phyloP scores from a whole-genome alignment of 805 yeast genomes.

The Lachancea lanzarotensis region DNA sequence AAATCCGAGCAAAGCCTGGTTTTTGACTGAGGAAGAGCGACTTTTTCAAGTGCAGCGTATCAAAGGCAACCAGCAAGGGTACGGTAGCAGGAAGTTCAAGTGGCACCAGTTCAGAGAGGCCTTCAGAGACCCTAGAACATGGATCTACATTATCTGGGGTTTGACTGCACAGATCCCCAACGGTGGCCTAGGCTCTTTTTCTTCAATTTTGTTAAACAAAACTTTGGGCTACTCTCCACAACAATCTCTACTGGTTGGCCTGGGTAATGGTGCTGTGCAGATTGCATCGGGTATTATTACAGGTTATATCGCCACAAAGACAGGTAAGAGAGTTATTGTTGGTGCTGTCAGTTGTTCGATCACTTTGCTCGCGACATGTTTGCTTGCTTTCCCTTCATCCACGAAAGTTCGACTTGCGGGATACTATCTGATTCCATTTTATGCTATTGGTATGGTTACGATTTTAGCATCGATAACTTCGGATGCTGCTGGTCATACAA shows the following conservation, averaged over 20 bases:
- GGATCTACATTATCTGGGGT: constrained; percentile 39
- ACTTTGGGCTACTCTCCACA: constrained; percentile 7
- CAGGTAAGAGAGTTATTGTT: constrained; percentile 26
- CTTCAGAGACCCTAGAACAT: constrained; percentile 42
- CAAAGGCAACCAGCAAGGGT: constrained; percentile 50
- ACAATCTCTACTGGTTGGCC: constrained; percentile 38
- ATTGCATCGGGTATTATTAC: constrained; percentile 17
- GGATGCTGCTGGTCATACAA: constrained; percentile 67
- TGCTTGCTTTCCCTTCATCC: constrained; percentile 40
- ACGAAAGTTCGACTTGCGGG: constrained; percentile 27
- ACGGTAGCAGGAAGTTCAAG: constrained; percentile 50
- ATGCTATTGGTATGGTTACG: constrained; percentile 9
- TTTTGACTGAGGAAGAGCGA: constrained; percentile 39
- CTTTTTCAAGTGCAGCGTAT: constrained; percentile 45
- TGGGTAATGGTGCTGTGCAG: constrained; percentile 41
- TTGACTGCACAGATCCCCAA: constrained; percentile 41
- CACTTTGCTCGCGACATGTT: constrained; percentile 31
- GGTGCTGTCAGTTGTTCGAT: constrained; percentile 28
- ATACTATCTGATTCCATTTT: constrained; percentile 22
- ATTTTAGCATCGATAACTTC: constrained; percentile 18
- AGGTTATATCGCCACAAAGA: constrained; percentile 12
- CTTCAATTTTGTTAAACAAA: constrained; percentile 40
- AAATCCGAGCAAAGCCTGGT: constrained; percentile 45
- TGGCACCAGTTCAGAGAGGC: constrained; percentile 49
- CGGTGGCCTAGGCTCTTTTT: constrained; percentile 50